Percentiles rank a stretch among this genome's conserved stretches.
These are phyloP conservation scores for Rhypophila decipiens DNA, from an alignment of 495 filamentous ascomycete genomes.

Conservation along the genomic window DNA sequence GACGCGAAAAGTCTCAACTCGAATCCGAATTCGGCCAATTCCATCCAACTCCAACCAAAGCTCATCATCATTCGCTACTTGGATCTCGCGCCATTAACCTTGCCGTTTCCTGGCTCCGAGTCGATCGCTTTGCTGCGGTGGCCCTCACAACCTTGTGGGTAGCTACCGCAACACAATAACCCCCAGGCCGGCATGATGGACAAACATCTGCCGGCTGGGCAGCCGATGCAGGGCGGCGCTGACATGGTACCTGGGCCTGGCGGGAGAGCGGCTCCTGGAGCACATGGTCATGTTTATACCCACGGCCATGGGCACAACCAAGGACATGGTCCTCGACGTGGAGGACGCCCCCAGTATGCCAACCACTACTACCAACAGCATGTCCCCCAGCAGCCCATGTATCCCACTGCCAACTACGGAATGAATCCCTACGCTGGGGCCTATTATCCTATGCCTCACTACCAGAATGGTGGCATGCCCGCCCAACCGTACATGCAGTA, in stretches of 20 bases:
- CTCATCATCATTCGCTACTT: neutral
- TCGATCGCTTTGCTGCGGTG: conserved; percentile 23
- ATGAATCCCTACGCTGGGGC: conserved; percentile 17
- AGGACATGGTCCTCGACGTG: conserved; percentile 12
- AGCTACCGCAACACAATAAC: conserved; percentile 37
- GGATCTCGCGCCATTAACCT: neutral
- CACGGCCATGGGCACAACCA: neutral
- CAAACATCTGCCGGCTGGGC: conserved; percentile 59
- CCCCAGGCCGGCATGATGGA: conserved; percentile 58
- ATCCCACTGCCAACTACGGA: conserved; percentile 29
- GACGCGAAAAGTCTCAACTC: neutral
- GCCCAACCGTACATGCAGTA: conserved; percentile 34
- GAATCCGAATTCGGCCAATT: neutral
- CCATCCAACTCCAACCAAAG: neutral
- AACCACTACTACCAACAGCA: conserved; percentile 26
- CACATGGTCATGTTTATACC: no score
- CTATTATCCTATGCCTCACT: conserved; percentile 31
- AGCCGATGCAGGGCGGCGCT: conserved; percentile 41
- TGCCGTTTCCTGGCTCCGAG: conserved; percentile 6
- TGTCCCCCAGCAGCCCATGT: conserved; percentile 28
- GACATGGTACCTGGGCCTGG: conserved; percentile 36
- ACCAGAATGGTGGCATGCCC: conserved; percentile 32
- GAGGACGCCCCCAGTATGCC: conserved; percentile 28
- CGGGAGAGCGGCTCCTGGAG: conserved; percentile 12
- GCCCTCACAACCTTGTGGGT: conserved; percentile 38